Conservation (phyloP, 306 rosid species). For the Datisca glomerata region DNA sequence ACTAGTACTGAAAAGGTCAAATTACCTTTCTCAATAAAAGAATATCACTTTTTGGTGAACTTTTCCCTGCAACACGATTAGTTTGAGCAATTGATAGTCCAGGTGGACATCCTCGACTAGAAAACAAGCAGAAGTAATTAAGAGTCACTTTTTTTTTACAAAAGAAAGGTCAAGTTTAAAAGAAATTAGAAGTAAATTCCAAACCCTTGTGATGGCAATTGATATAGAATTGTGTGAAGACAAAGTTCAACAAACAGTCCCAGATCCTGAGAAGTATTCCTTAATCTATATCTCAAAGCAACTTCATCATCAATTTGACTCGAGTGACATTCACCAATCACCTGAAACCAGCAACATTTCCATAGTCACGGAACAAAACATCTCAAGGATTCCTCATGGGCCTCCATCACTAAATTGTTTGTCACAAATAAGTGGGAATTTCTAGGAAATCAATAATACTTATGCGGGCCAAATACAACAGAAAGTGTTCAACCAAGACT, state of each 20-base stretch:
- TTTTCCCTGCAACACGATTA: conserved; percentile 66
- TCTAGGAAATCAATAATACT: too few species aligned
- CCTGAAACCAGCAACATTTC: conserved; percentile 41
- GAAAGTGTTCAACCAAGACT: too few species aligned
- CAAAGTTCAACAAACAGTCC: conserved; percentile 70
- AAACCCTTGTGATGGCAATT: conserved; percentile 64
- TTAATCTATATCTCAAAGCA: conserved; percentile 49
- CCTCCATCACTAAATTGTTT: too few species aligned
- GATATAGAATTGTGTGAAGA: conserved; percentile 79
- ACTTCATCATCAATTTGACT: conserved; percentile 44
- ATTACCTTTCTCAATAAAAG: conserved; percentile 61
- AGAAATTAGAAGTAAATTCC: conserved; percentile 6
- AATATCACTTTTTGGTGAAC: conserved; percentile 38
- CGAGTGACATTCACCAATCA: conserved; percentile 75
- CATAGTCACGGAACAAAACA: conserved; percentile 12
- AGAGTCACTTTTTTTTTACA: not conserved
- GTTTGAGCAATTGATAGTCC: conserved; percentile 82
- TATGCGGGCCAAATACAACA: too few species aligned
- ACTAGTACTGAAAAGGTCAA: not conserved
- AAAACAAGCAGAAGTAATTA: conserved; percentile 20
- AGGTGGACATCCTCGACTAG: conserved; percentile 54
- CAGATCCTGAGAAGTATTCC: conserved; percentile 42
- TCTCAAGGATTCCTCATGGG: too few species aligned
- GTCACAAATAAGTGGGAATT: too few species aligned
- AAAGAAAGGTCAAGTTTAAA: conserved; percentile 1